Conservation (phyloP, 345 rosid genomes). For the Populus davidiana region DNA sequence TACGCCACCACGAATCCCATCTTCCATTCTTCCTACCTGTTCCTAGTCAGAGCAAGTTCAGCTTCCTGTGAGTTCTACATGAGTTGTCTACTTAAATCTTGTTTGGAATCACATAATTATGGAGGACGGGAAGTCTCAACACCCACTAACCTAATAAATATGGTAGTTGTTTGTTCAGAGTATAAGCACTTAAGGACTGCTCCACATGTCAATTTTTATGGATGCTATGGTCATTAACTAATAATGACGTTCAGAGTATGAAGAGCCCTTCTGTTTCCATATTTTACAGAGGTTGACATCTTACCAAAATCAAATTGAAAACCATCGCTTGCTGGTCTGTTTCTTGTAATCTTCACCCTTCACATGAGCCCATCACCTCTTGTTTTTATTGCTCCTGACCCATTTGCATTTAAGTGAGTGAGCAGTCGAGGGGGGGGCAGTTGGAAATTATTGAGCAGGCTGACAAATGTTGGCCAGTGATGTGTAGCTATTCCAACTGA, state of each 20-base stretch:
- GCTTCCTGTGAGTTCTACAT: no score
- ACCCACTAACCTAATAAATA: slow-evolving; percentile 30
- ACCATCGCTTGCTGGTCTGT: no score
- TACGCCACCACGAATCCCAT: no score
- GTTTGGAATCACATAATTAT: background rate
- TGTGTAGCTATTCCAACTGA: background rate
- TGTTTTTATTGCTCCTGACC: slow-evolving; percentile 20
- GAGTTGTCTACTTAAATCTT: no score
- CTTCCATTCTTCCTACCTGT: no score
- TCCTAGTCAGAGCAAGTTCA: no score
- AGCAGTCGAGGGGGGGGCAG: slow-evolving; percentile 27
- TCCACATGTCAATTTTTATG: background rate
- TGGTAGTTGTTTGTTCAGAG: slow-evolving; percentile 36
- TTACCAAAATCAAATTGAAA: background rate
- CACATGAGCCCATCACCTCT: background rate
- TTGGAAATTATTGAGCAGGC: slow-evolving; percentile 32
- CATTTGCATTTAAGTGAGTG: slow-evolving; percentile 27
- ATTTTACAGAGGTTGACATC: background rate
- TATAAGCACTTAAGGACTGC: slow-evolving; percentile 1
- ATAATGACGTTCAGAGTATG: background rate
- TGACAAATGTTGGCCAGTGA: slow-evolving; percentile 12
- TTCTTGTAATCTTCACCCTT: background rate
- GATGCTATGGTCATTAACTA: background rate
- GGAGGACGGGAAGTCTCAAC: slow-evolving; percentile 19
- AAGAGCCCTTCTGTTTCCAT: background rate